phyloP scores from a whole-genome alignment of 2,329 filamentous ascomycete genomes.

The Sphaceloma murrayae region DNA sequence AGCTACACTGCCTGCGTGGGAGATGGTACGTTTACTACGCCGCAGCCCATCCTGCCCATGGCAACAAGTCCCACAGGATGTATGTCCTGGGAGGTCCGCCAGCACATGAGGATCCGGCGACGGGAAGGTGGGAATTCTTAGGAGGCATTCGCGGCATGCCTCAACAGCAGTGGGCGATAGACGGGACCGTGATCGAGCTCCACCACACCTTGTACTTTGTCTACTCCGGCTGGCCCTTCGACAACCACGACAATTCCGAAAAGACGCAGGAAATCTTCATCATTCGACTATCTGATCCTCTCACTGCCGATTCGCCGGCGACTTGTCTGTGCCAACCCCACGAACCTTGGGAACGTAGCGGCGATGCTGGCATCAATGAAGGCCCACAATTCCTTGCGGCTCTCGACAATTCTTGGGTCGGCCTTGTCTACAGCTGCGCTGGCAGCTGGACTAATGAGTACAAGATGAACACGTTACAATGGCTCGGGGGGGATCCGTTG shows the following conservation, averaged over 20 bases:
- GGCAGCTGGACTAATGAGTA: conserved; percentile 41
- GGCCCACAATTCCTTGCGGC: conserved; percentile 33
- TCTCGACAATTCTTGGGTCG: conserved; percentile 32
- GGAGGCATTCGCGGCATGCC: conserved; percentile 35
- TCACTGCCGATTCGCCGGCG: conserved; percentile 28
- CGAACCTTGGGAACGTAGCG: conserved; percentile 34
- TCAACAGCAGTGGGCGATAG: conserved; percentile 39
- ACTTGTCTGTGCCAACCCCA: conserved; percentile 34
- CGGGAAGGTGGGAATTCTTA: conserved; percentile 34
- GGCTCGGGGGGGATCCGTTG: conserved; percentile 34
- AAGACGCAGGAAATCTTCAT: conserved; percentile 38
- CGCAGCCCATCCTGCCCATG: conserved; percentile 33
- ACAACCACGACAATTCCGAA: conserved; percentile 28
- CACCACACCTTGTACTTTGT: conserved; percentile 33
- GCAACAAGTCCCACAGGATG: conserved; percentile 39
- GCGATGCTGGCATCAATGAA: conserved; percentile 37
- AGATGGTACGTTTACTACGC: conserved; percentile 48
- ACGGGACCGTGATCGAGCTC: conserved; percentile 38
- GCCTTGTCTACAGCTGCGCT: conserved; percentile 39
- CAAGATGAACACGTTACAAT: conserved; percentile 39
- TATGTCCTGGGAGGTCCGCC: conserved; percentile 37
- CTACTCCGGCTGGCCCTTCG: conserved; percentile 40
- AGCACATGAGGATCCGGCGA: conserved; percentile 24
- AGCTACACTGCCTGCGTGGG: conserved; percentile 43
- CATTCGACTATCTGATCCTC: conserved; percentile 31